Conservation (phyloP, 768 basidiomycete genomes). For the Auriscalpium microsporum region DNA sequence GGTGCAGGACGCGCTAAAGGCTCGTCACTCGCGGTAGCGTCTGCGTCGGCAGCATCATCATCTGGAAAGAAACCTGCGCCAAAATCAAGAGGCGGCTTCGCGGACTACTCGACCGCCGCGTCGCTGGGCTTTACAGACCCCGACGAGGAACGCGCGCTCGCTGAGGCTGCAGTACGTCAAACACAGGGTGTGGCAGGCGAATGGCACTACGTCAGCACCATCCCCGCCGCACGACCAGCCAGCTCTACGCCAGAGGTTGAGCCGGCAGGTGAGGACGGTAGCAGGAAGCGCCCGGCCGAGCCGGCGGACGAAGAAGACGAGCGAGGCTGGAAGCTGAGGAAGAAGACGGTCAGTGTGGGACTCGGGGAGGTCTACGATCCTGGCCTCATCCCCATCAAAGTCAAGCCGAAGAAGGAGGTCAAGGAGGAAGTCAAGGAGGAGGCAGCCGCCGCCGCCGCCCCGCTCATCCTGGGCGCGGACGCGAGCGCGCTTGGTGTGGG, state of each 20-base stretch:
- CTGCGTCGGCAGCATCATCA: slow-evolving; percentile 16
- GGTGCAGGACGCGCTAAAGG: slow-evolving; percentile 52
- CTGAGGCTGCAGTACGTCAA: slow-evolving; percentile 49
- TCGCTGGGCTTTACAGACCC: slow-evolving; percentile 77
- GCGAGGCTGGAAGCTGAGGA: slow-evolving; percentile 59
- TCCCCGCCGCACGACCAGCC: slow-evolving; percentile 18
- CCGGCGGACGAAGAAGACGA: slow-evolving; percentile 38
- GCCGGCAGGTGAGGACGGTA: slow-evolving; percentile 7
- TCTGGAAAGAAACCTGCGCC: slow-evolving; percentile 29
- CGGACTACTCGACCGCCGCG: slow-evolving; percentile 84
- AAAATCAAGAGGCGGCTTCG: slow-evolving; percentile 56
- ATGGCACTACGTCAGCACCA: slow-evolving; percentile 57
- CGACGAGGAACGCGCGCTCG: slow-evolving; percentile 56
- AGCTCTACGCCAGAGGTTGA: slow-evolving; percentile 9
- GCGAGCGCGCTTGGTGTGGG: background rate
- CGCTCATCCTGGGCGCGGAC: background rate
- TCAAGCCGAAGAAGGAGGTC: slow-evolving; percentile 47
- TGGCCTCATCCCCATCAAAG: slow-evolving; percentile 54
- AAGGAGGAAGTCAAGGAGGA: slow-evolving; percentile 3
- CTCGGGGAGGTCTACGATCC: slow-evolving; percentile 82
- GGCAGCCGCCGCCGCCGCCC: background rate
- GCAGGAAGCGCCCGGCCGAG: slow-evolving; percentile 22
- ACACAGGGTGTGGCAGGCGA: slow-evolving; percentile 67
- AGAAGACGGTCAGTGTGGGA: slow-evolving; percentile 49
- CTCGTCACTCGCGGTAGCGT: slow-evolving; percentile 5